Conservation (phyloP, 106 monocot species). For the Alisma plantagoaquatica region DNA sequence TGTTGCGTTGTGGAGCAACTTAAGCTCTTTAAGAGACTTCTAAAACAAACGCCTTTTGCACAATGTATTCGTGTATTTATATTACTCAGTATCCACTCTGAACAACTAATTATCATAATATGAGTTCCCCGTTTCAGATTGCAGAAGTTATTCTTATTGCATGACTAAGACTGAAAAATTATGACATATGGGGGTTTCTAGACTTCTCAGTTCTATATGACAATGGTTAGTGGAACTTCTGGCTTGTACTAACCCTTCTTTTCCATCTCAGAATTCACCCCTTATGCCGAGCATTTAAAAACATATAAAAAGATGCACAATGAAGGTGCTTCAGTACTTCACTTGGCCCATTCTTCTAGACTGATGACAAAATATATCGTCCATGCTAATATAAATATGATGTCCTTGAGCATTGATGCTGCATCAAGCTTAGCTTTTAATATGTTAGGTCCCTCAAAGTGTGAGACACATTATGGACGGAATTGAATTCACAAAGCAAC, state of each 20-base stretch:
- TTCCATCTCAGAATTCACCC: conserved; percentile 74
- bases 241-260: conserved; percentile 74
- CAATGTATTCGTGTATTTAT: too few relatives aligned
- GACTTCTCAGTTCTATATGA: conserved; percentile 26
- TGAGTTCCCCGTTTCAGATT: conserved; percentile 63
- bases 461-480: conserved; percentile 38
- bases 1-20: conserved; percentile 50
- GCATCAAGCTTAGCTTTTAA: conserved; percentile 52
- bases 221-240: conserved; percentile 70
- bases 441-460: conserved; percentile 25
- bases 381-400: conserved; percentile 20
- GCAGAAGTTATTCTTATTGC: conserved; percentile 72
- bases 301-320: conserved; percentile 83
- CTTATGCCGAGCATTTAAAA: conserved; percentile 90
- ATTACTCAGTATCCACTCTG: too few relatives aligned
- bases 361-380: conserved; percentile 27
- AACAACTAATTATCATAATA: conserved; percentile 1
- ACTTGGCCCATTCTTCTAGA: conserved; percentile 26
- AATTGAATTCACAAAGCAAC: conserved; percentile 62
- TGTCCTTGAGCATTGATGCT: conserved; percentile 53
- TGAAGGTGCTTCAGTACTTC: conserved; percentile 52
- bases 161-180: conserved; percentile 43
- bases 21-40: conserved; percentile 66
- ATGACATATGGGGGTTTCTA: conserved; percentile 10
- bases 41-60: conserved; percentile 59